Conservation (phyloP, 768 basidiomycete species). For the Tephrocybe sp. region DNA sequence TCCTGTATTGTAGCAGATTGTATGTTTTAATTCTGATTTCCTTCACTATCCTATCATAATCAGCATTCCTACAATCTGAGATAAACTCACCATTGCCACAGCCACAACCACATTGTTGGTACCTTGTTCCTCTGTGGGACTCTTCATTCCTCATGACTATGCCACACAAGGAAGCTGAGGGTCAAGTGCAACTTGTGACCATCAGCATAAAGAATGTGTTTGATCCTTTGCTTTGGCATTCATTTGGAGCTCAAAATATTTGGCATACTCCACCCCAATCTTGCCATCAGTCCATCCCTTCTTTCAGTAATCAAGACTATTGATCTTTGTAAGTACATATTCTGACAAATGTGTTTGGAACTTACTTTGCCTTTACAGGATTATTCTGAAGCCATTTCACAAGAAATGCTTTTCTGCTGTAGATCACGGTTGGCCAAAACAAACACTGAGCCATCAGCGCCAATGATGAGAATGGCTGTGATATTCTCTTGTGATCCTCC, state of each 20-base stretch:
- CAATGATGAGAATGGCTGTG: constrained; percentile 8
- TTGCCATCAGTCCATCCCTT: background rate
- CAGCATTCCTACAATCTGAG: no score
- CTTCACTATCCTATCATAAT: no score
- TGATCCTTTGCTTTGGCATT: constrained; percentile 14
- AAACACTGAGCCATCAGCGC: background rate
- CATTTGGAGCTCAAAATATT: constrained; percentile 24
- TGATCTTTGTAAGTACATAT: background rate
- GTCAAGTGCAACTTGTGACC: constrained; percentile 37
- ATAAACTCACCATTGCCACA: no score
- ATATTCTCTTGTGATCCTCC: background rate
- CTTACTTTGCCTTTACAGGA: background rate
- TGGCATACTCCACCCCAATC: background rate
- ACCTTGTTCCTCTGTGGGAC: no score
- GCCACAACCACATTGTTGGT: no score
- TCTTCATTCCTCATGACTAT: constrained; percentile 25
- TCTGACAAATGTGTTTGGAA: background rate
- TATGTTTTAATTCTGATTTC: no score
- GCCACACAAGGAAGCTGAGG: constrained; percentile 24
- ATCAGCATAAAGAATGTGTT: constrained; percentile 34
- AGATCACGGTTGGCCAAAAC: background rate
- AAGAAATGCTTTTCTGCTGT: background rate
- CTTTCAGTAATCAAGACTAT: background rate
- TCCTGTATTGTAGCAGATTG: no score
- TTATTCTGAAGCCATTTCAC: background rate